Percentiles rank a stretch among this genome's conserved stretches.
Conservation (phyloP, 192 early-diverging fungal genomes). For the Linnemannia zychae region DNA sequence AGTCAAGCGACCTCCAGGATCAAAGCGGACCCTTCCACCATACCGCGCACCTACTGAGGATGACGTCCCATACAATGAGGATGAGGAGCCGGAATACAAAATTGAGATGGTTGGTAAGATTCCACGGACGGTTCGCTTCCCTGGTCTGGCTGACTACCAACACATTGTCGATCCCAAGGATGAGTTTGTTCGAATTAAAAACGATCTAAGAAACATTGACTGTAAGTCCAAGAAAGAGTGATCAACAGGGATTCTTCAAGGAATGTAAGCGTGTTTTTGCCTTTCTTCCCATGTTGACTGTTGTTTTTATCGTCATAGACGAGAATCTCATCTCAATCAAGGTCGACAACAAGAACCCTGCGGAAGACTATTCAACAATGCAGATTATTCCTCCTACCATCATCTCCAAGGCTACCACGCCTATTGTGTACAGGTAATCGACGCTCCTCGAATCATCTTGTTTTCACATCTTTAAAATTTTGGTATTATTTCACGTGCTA, state of each 20-base stretch:
- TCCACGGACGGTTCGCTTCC: conserved; percentile 35
- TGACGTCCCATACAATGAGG: conserved; percentile 34
- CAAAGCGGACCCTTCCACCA: conserved; percentile 20
- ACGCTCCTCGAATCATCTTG: background rate
- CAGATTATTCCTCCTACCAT: conserved; percentile 36
- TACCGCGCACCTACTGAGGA: conserved; percentile 41
- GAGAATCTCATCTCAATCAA: conserved; percentile 42
- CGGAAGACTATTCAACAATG: conserved; percentile 21
- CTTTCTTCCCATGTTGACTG: background rate
- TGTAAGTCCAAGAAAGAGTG: conserved; percentile 20
- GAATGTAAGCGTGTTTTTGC: background rate
- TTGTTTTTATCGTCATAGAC: conserved; percentile 15
- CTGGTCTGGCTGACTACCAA: conserved; percentile 49
- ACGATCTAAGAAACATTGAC: conserved; percentile 33
- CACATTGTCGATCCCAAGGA: conserved; percentile 48
- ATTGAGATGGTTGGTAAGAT: conserved; percentile 35
- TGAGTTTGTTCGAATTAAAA: conserved; percentile 32
- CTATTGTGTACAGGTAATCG: conserved; percentile 32
- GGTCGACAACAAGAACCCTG: conserved; percentile 34
- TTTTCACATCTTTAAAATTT: background rate
- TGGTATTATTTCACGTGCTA: background rate
- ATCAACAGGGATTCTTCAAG: background rate
- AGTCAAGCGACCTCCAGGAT: conserved; percentile 39
- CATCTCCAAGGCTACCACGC: conserved; percentile 29
- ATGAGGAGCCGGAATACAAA: conserved; percentile 27